These are phyloP conservation scores for Ustilago curta DNA, from an alignment of 1,284 basidiomycete species.

Conservation along the genomic window DNA sequence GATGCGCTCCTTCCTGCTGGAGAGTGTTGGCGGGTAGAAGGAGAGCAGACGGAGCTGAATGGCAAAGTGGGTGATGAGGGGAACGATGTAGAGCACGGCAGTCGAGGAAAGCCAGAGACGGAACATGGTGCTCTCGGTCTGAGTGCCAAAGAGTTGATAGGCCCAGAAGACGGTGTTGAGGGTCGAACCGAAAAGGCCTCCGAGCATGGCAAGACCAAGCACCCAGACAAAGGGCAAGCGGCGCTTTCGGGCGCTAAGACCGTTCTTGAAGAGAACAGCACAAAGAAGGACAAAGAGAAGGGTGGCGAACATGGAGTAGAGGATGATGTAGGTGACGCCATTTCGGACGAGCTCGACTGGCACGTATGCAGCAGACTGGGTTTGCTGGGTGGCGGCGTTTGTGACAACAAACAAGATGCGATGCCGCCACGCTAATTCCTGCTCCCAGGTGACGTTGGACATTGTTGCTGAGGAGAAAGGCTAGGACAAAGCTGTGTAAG, in stretches of 20 bases:
- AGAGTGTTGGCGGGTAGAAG: constrained; percentile 51
- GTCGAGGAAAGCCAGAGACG: constrained; percentile 49
- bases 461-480: constrained; percentile 12
- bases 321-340: constrained; percentile 57
- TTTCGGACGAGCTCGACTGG: constrained; percentile 46
- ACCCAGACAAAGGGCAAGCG: constrained; percentile 47
- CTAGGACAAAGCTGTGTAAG: not conserved
- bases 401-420: constrained; percentile 40
- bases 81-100: constrained; percentile 51
- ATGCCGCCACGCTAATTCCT: constrained; percentile 25
- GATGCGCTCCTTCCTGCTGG: constrained; percentile 39
- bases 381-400: constrained; percentile 15
- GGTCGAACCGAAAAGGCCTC: constrained; percentile 49
- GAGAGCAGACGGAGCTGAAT: constrained; percentile 48
- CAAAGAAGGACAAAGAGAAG: constrained; percentile 54
- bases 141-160: constrained; percentile 47
- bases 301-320: constrained; percentile 55
- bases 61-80: constrained; percentile 49
- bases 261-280: constrained; percentile 53
- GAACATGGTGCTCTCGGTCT: constrained; percentile 35
- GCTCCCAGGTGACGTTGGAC: constrained; percentile 8
- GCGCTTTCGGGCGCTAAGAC: constrained; percentile 45
- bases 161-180: constrained; percentile 59
- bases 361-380: constrained; percentile 24
- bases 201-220: constrained; percentile 48